phyloP scores from a whole-genome alignment of 345 rosid species.

The Streptanthus diversifolius region DNA sequence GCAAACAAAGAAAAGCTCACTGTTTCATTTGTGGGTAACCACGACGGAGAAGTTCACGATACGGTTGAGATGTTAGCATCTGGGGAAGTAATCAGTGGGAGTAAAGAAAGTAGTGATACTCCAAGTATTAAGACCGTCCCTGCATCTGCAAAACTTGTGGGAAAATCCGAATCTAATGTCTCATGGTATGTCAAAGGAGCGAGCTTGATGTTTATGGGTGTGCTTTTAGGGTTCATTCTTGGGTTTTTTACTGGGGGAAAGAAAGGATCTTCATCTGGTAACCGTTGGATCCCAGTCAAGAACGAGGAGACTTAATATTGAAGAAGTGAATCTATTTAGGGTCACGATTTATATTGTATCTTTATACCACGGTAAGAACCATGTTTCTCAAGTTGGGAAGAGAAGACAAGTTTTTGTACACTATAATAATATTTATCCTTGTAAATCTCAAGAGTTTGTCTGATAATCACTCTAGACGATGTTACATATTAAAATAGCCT shows the following conservation, averaged over 20 bases:
- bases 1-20: slow-evolving; percentile 79
- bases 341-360: slow-evolving; percentile 20
- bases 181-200: slow-evolving; percentile 58
- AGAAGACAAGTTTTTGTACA: not conserved
- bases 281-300: slow-evolving; percentile 68
- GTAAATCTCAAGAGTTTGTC: not conserved
- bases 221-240: slow-evolving; percentile 53
- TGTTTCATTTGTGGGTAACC: slow-evolving; percentile 78
- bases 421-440: slow-evolving; percentile 14
- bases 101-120: not conserved
- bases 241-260: slow-evolving; percentile 54
- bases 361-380: slow-evolving; percentile 22
- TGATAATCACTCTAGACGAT: not conserved
- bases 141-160: slow-evolving; percentile 17
- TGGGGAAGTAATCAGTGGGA: slow-evolving; percentile 59
- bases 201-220: slow-evolving; percentile 58
- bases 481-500: not conserved
- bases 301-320: slow-evolving; percentile 46
- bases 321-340: slow-evolving; percentile 5
- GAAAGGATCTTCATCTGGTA: slow-evolving; percentile 37
- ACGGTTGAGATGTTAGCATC: slow-evolving; percentile 68
- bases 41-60: slow-evolving; percentile 87
- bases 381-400: slow-evolving; percentile 9
- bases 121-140: not conserved
- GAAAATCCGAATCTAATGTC: slow-evolving; percentile 30